Evolutionary conservation across 2,329 filamentous ascomycete species (phyloP), one percentile per base, ranked within the genome.

Genomic region (Calonectria pseudoreteaudii): DNA sequence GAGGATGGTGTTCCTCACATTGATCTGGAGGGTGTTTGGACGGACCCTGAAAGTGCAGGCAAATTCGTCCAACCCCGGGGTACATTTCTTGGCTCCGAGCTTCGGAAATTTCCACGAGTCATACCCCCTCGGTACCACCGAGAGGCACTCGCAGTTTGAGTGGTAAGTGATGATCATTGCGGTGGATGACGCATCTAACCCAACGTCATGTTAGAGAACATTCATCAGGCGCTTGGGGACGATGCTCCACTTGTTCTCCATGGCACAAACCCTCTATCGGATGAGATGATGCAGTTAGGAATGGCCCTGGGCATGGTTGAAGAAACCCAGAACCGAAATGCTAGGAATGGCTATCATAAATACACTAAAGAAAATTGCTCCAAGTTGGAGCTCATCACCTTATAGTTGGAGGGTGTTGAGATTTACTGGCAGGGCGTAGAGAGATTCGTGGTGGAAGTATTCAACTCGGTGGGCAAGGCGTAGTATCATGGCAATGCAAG

Each of bases 51-150:
- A 26, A 18, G n/a, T 13, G 68, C 68, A 9, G 58, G 34, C 34
- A 26, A 66, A 23, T 70, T 70, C 30, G 60, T 70, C 9, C 49
- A 30, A 23, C 28, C 47, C 68, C 3, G 68, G 68, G 20, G 60
- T 66, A 6, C 68, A 70, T 26, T 70, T 65, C 26, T 49, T 70
- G 9, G 68, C 68, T 8, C 68, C 68, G 2, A 65, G 53, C 47
- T 70, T 70, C 34, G 68, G 68, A 7, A 70, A 70, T 34, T 49
- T 70, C 30, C 68, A 70, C 34, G 68, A 49, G 23, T 31, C 60
- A 7, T 70, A 70, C 52, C 53, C 52, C n/a, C 30, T 23, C 4
- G 68, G 56, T 10, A 47, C 58, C 8, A 47, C 68, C 20, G 60
- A 70, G 38, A 66, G 47, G 34, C 56, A 65, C 23, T 70, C 47